Evolutionary conservation across 2,329 filamentous ascomycete species (phyloP).

Genomic region (Colletotrichum tanaceti): DNA sequence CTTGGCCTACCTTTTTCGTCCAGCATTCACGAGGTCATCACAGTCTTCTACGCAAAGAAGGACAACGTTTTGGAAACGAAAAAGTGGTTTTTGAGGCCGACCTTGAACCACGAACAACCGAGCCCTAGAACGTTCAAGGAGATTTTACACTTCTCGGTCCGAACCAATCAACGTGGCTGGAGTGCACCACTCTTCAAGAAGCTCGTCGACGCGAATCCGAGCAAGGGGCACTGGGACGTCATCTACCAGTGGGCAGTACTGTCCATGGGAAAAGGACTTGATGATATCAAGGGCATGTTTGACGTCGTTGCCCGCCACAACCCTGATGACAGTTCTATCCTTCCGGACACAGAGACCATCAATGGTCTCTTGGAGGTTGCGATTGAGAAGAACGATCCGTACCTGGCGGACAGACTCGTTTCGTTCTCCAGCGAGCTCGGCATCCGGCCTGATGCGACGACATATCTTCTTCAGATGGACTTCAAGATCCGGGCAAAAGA

Average conservation of each 20-base stretch:
- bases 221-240: constrained; percentile 74
- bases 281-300: constrained; percentile 80
- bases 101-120: constrained; percentile 55
- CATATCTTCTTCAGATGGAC: constrained; percentile 79
- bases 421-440: constrained; percentile 72
- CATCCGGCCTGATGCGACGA: constrained; percentile 75
- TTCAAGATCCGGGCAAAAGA: constrained; percentile 81
- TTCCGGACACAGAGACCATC: constrained; percentile 77
- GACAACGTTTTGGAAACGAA: constrained; percentile 71
- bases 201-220: constrained; percentile 59
- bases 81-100: constrained; percentile 72
- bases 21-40: constrained; percentile 65
- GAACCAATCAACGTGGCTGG: constrained; percentile 71
- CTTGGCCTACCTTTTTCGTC: constrained; percentile 59
- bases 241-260: constrained; percentile 81
- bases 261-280: constrained; percentile 73
- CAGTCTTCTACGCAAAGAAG: constrained; percentile 70
- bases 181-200: constrained; percentile 68
- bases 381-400: constrained; percentile 74
- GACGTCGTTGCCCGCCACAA: constrained; percentile 69
- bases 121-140: constrained; percentile 61
- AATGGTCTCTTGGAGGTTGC: constrained; percentile 81
- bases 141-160: constrained; percentile 70
- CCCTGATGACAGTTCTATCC: constrained; percentile 56
- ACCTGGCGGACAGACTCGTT: constrained; percentile 79